A percentile compares a stretch with the other conserved stretches of the same genome.
Evolutionary conservation across 106 monocot species (phyloP).

Genomic region (Platanthera zijinensis): DNA sequence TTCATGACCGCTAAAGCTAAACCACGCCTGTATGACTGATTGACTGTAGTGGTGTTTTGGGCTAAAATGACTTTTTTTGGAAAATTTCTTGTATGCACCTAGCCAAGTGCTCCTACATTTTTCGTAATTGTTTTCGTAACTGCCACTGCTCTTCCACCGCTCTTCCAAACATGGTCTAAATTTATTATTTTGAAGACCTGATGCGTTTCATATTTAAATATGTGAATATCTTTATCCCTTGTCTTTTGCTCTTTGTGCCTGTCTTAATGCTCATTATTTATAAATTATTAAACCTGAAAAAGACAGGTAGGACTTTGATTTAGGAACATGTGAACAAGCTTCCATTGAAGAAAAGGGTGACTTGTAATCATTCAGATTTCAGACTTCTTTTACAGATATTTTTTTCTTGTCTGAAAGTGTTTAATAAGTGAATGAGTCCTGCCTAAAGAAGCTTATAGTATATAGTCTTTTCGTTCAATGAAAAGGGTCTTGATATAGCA

Average conservation of each 20-base stretch:
- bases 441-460: neutral
- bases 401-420: neutral
- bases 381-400: neutral
- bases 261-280: neutral
- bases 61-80: too few relatives aligned
- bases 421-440: neutral
- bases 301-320: neutral
- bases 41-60: too few relatives aligned
- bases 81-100: too few relatives aligned
- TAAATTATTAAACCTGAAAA: neutral
- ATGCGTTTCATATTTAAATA: neutral
- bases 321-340: neutral
- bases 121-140: too few relatives aligned
- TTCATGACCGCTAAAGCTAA: too few relatives aligned
- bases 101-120: too few relatives aligned
- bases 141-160: too few relatives aligned
- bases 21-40: too few relatives aligned
- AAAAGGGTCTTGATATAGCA: too few relatives aligned
- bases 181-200: neutral
- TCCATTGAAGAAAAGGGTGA: neutral
- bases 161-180: neutral
- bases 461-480: neutral
- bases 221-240: neutral
- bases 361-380: neutral
- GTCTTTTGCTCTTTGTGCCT: neutral